These are phyloP conservation scores for Cyphellophora attinorum DNA, from an alignment of 2,329 filamentous ascomycete species.

Conservation along the genomic window DNA sequence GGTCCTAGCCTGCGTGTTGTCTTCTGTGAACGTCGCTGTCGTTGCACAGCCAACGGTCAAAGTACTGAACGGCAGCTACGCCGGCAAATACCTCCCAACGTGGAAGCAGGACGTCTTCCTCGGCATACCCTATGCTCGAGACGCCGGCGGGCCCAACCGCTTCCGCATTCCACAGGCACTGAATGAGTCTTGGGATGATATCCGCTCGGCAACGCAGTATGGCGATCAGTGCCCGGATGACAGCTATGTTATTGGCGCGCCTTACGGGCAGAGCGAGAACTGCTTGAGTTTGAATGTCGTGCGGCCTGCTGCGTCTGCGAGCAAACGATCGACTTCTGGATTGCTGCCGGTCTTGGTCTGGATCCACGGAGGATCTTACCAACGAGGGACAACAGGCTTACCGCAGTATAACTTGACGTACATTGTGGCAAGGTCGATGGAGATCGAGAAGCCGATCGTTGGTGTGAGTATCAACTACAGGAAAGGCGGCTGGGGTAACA, in stretches of 20 bases:
- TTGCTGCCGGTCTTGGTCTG: constrained; percentile 49
- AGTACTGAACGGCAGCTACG: constrained; percentile 37
- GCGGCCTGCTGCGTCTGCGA: constrained; percentile 37
- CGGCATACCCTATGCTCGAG: constrained; percentile 22
- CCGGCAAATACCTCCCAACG: constrained; percentile 28
- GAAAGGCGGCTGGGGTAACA: constrained; percentile 43
- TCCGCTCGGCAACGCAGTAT: constrained; percentile 35
- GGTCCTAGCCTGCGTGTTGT: no score
- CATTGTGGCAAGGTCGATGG: constrained; percentile 45
- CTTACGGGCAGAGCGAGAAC: constrained; percentile 34
- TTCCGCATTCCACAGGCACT: constrained; percentile 43
- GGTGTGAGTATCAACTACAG: constrained; percentile 47
- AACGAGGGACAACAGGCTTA: constrained; percentile 40
- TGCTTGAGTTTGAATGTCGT: constrained; percentile 41
- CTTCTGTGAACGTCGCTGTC: no score
- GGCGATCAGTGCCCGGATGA: constrained; percentile 43
- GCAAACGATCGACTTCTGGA: constrained; percentile 25
- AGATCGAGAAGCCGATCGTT: constrained; percentile 44
- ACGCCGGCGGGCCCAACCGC: constrained; percentile 41
- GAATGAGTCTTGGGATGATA: constrained; percentile 35
- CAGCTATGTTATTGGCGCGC: constrained; percentile 23
- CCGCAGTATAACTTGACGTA: constrained; percentile 54
- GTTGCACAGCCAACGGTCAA: constrained; percentile 4
- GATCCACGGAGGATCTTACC: constrained; percentile 51
- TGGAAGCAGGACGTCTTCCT: constrained; percentile 39